A percentile compares a stretch with the other conserved stretches of the same genome.
Evolutionary conservation across 345 rosid genomes (phyloP).

Genomic region (Lepidium aucheri): DNA sequence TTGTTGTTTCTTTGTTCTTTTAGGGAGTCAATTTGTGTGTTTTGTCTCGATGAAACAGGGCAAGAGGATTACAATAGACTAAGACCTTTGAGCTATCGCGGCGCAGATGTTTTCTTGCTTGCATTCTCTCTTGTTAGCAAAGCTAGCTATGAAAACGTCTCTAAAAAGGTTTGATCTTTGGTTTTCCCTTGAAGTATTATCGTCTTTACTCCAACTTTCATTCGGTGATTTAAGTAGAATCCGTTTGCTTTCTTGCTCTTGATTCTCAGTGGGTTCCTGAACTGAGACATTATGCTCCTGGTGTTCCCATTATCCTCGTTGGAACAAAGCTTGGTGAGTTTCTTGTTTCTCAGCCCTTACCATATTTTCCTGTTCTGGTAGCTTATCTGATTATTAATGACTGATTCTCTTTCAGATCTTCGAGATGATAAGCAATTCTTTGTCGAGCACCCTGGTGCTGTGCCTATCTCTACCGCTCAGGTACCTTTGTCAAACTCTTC

Average conservation of each 20-base stretch:
- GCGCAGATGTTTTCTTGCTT: constrained; percentile 84
- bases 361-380: not conserved
- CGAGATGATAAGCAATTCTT: constrained; percentile 78
- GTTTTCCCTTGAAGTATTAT: not conserved
- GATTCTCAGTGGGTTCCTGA: constrained; percentile 83
- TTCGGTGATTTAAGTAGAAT: not conserved
- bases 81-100: constrained; percentile 88
- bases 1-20: not conserved
- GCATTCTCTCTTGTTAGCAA: constrained; percentile 91
- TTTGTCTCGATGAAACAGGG: constrained; percentile 39
- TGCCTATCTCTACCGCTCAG: constrained; percentile 67
- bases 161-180: constrained; percentile 54
- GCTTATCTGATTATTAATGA: not conserved
- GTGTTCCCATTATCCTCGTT: constrained; percentile 74
- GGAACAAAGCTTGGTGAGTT: constrained; percentile 47
- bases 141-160: constrained; percentile 87
- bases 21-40: not conserved
- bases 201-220: not conserved
- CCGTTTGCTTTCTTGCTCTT: constrained; percentile 4
- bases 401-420: constrained; percentile 42
- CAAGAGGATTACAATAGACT: constrained; percentile 91
- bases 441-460: constrained; percentile 67
- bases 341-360: not conserved
- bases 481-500: constrained; percentile 23
- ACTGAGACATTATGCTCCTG: constrained; percentile 87